Evolutionary conservation across 768 basidiomycete species (phyloP).

Genomic region (Albatrellus ellisii): DNA sequence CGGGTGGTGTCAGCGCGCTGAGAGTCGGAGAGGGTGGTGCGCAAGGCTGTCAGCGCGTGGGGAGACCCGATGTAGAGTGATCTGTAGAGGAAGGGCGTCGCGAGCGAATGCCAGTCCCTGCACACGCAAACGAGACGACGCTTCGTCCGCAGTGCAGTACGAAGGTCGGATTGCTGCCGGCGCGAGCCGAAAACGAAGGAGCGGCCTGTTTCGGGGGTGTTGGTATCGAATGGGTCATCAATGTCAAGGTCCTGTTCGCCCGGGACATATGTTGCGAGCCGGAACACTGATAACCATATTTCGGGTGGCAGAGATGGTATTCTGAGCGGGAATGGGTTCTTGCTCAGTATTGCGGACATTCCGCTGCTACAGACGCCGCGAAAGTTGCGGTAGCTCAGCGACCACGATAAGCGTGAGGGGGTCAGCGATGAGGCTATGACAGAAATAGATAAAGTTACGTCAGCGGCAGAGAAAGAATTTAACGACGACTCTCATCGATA

Average conservation of each 20-base stretch:
- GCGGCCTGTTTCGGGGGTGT: too few species aligned
- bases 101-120: conserved; percentile 1
- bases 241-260: conserved; percentile 1
- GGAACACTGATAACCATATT: neutral
- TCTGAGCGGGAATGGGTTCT: too few species aligned
- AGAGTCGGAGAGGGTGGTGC: neutral
- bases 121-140: conserved; percentile 3
- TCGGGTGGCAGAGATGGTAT: conserved; percentile 3
- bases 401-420: too few species aligned
- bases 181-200: too few species aligned
- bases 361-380: too few species aligned
- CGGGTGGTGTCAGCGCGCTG: neutral
- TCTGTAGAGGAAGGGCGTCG: conserved; percentile 3
- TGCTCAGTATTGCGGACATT: too few species aligned
- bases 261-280: neutral
- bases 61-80: neutral
- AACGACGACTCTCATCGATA: too few species aligned
- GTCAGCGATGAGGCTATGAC: too few species aligned
- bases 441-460: too few species aligned
- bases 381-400: too few species aligned
- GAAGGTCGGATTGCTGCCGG: neutral
- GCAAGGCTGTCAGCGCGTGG: neutral
- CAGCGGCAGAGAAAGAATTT: too few species aligned
- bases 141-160: neutral
- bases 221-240: conserved; percentile 1